Evolutionary conservation across 768 basidiomycete species (phyloP), one percentile per base, ranked within the genome.

Genomic region (Xerocomus brunneocitrinus): DNA sequence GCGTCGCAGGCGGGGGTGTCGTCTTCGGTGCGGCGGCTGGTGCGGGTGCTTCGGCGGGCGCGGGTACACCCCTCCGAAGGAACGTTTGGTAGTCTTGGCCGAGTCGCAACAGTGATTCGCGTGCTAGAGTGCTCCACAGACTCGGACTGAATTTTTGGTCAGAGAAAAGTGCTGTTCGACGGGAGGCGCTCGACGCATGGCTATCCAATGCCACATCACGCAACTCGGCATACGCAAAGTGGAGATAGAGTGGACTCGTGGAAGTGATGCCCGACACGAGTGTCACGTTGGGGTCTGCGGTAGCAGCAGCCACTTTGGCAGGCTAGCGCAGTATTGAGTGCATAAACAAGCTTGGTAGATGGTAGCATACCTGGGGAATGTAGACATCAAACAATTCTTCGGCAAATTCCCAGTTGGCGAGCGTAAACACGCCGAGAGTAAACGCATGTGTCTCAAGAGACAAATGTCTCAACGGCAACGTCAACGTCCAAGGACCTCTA

Each of bases 31-130:
- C 65, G 7, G 63, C 52, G 2, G 65, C 22, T n/a, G 75, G 62
- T 7, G 58, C 46, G 19, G 57, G 46, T 16, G 53, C 56, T 14
- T 28, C 60, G 10, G 46, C 58, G 34, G 31, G 71, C 53, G 64
- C 47, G 8, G 71, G 61, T 1, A 66, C 62, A 6, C 89, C 89
- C n/a, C 80, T 73, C 1, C 80, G 75, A 3, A 86, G 69, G 45
- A 91, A 72, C 0, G 74, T 71, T 59, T 86, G 86, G 56, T 90
- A 90, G 65, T 92, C 87, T 1, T 71, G 63, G 8, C 87, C 89
- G 1, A 91, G 73, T 7, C 78, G 63, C 9, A 87, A 62, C 2
- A 92, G 74, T 8, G 78, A 74, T 50, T 83, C 81, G 4, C 87
- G 77, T 8, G 73, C 73, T 31, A 90, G 69, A 2, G 74, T 74